phyloP scores from a whole-genome alignment of 2,329 filamentous ascomycete genomes.

The Penicillium sp. region DNA sequence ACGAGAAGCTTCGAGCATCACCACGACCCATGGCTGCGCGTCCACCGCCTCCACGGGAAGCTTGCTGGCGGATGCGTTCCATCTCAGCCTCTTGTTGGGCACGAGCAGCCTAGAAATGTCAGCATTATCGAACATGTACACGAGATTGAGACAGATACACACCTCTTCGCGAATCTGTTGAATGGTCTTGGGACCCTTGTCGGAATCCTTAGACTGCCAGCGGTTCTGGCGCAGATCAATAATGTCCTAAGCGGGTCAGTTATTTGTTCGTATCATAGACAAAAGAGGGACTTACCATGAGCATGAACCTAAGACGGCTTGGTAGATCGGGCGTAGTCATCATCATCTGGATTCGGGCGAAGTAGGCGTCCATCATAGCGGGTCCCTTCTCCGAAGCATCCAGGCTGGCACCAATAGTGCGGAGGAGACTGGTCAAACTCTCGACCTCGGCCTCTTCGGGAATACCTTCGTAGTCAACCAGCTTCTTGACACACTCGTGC shows the following conservation, averaged over 20 bases:
- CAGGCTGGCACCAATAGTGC: conserved; percentile 87
- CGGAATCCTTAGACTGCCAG: conserved; percentile 86
- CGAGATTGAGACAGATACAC: conserved; percentile 34
- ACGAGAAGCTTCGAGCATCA: conserved; percentile 82
- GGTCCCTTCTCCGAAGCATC: conserved; percentile 82
- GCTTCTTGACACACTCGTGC: conserved; percentile 97
- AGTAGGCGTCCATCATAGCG: conserved; percentile 91
- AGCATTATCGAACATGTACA: neutral
- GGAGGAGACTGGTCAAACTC: conserved; percentile 89
- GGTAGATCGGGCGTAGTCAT: conserved; percentile 78
- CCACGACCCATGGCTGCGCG: conserved; percentile 79
- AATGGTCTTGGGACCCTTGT: conserved; percentile 97
- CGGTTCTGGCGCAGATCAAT: conserved; percentile 76
- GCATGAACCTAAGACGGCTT: conserved; percentile 93
- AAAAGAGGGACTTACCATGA: conserved; percentile 62
- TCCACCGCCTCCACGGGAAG: conserved; percentile 66
- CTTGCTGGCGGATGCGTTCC: conserved; percentile 58
- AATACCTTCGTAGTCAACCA: conserved; percentile 91
- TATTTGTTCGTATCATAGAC: neutral
- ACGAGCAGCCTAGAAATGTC: conserved; percentile 61
- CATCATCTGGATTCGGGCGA: conserved; percentile 82
- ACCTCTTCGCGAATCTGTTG: conserved; percentile 85
- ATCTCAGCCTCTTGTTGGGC: conserved; percentile 81
- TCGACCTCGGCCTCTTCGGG: conserved; percentile 97
- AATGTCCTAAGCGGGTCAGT: conserved; percentile 63